phyloP scores from a whole-genome alignment of 2,329 filamentous ascomycete genomes.

The Akanthomyces uredinophilus region DNA sequence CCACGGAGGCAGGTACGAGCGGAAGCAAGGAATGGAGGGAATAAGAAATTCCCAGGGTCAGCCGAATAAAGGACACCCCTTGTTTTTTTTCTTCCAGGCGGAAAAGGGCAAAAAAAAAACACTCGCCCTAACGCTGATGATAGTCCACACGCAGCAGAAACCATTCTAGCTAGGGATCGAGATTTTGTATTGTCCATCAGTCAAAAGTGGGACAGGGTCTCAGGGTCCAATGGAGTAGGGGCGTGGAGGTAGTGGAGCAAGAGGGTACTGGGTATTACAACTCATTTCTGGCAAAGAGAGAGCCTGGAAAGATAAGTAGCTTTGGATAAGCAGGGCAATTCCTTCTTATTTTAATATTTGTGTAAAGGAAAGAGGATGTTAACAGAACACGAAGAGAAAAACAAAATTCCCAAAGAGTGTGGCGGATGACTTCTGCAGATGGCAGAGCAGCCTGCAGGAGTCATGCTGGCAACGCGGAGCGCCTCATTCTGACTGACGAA shows the following conservation, averaged over 20 bases:
- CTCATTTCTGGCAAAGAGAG: neutral
- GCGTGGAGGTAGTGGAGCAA: neutral
- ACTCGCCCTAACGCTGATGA: neutral
- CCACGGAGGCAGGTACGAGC: neutral
- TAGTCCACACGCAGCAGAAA: neutral
- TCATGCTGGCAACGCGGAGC: slow-evolving; percentile 2
- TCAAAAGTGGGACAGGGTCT: slow-evolving; percentile 13
- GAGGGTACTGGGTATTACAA: neutral
- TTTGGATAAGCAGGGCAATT: neutral
- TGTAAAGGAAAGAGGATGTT: neutral
- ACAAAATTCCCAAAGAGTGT: neutral
- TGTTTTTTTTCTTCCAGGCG: neutral
- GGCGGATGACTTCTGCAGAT: neutral
- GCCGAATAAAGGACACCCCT: no score
- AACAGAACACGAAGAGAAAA: neutral
- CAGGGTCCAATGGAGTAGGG: slow-evolving; percentile 12
- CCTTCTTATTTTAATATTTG: no score
- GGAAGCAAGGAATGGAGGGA: neutral
- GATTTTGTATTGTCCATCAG: slow-evolving; percentile 15
- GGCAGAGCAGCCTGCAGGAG: slow-evolving; percentile 1
- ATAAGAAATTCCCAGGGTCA: neutral
- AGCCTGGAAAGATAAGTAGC: neutral
- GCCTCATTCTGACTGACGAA: neutral
- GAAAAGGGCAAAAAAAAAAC: neutral
- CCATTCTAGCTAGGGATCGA: slow-evolving; percentile 12